Evolutionary conservation across 1,139 yeast genomes (phyloP), one percentile per base, ranked within the genome.

Genomic region (Debaryomyces nepalensis): DNA sequence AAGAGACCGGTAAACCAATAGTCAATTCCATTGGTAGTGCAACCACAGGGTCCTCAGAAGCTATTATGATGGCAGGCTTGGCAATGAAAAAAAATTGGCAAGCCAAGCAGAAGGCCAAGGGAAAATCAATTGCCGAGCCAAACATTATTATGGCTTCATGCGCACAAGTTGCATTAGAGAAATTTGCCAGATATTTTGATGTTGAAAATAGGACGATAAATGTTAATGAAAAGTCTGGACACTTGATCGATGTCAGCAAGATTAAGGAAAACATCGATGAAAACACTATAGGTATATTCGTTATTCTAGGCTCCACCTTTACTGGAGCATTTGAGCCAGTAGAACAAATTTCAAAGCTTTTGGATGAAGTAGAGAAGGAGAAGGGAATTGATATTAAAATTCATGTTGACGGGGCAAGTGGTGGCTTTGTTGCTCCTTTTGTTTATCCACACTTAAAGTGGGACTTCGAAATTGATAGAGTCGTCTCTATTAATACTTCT

Each of bases 401-500:
- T 58, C 97, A 90, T 59, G 95, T 90, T 29, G 97, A 90, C 63
- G 97, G 95, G 50, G 97, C 97, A 1, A 81, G 90, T 33, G 97
- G 97, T 44, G 97, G 86, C 1, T 81, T 90, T 59, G 79, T 88
- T 27, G 95, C 95, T 2, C 96, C 97, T 14, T 87, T 90, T 58
- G 65, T 82, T 21, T 84, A 75, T 61, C 95, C 96, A 5, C 77
- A 82, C 22, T 71, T 84, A 51, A 75, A 74, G 50, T 90, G 97
- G 97, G 97, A 89, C 63, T 90, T 90, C 66, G 68, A 81, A 43
- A 61, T 86, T 39, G 79, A 80, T 24, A 77, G 97, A 48, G 97
- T 90, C 39, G 82, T 78, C 50, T 82, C 91, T 23, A 89, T 90
- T 65, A 90, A 88, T 68, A 81, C 96, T n/a, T 86, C 96, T 2